phyloP scores from a whole-genome alignment of 371 early-diverging fungal genomes.

The Mortierella sp. region DNA sequence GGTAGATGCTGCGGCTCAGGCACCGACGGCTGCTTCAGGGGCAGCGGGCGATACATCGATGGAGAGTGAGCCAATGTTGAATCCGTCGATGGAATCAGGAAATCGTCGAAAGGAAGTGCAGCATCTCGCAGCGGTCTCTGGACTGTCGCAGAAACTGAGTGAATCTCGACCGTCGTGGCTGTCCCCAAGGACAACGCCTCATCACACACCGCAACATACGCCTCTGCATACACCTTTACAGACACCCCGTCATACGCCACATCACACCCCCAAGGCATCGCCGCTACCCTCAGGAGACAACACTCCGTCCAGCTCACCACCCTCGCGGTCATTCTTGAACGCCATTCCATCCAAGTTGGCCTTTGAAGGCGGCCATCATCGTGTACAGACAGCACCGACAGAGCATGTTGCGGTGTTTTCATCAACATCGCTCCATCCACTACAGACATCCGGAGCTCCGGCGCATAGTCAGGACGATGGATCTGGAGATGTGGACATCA shows the following conservation, averaged over 20 bases:
- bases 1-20: slow-evolving; percentile 45
- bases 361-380: slow-evolving; percentile 50
- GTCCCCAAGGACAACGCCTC: slow-evolving; percentile 45
- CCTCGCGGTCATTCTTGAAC: slow-evolving; percentile 34
- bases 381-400: slow-evolving; percentile 49
- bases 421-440: slow-evolving; percentile 38
- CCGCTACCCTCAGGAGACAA: slow-evolving; percentile 52
- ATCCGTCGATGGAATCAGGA: slow-evolving; percentile 3
- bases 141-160: slow-evolving; percentile 32
- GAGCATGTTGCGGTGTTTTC: slow-evolving; percentile 52
- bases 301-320: slow-evolving; percentile 53
- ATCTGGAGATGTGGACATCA: slow-evolving; percentile 30
- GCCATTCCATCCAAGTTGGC: slow-evolving; percentile 15
- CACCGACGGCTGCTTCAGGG: slow-evolving; percentile 27
- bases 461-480: slow-evolving; percentile 45
- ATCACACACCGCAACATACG: slow-evolving; percentile 39
- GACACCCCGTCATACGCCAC: slow-evolving; percentile 46
- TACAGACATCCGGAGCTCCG: slow-evolving; percentile 25
- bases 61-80: slow-evolving; percentile 17
- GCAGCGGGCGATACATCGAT: slow-evolving; percentile 10
- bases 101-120: slow-evolving; percentile 22
- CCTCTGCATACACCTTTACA: slow-evolving; percentile 47
- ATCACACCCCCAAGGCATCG: slow-evolving; percentile 45
- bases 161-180: slow-evolving; percentile 42
- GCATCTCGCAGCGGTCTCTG: slow-evolving; percentile 23